A percentile compares a stretch with the other conserved stretches of the same genome.
phyloP scores from a whole-genome alignment of 441 rosid species.

The Breynia disticha region DNA sequence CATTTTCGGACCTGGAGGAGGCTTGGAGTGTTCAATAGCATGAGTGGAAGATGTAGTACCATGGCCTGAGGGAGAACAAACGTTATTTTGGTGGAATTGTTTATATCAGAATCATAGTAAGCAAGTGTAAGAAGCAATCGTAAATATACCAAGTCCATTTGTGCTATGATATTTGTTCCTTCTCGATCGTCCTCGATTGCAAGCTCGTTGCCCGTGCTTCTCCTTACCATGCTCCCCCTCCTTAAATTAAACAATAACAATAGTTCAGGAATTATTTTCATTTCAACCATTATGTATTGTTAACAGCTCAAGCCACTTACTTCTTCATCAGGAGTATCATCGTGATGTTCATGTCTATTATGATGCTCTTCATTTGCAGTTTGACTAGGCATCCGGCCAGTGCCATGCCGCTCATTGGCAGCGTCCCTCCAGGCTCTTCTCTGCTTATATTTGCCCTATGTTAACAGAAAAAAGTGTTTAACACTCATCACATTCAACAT shows the following conservation, averaged over 20 bases:
- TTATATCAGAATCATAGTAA: too few species aligned
- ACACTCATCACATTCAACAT: not conserved
- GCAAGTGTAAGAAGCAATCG: too few species aligned
- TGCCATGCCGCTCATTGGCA: slow-evolving; percentile 43
- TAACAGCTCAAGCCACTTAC: slow-evolving; percentile 21
- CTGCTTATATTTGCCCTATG: slow-evolving; percentile 48
- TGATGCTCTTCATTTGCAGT: slow-evolving; percentile 42
- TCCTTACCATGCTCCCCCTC: slow-evolving; percentile 46
- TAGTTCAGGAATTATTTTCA: not conserved
- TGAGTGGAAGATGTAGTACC: slow-evolving; percentile 42
- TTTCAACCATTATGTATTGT: not conserved
- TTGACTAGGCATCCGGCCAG: slow-evolving; percentile 31
- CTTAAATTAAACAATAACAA: slow-evolving; percentile 20
- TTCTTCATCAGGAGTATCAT: slow-evolving; percentile 53
- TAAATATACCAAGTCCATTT: slow-evolving; percentile 30
- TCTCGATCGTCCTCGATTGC: slow-evolving; percentile 43
- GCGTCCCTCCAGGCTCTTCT: slow-evolving; percentile 49
- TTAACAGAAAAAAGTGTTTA: slow-evolving; percentile 12
- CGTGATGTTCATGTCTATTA: slow-evolving; percentile 40
- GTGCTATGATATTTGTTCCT: slow-evolving; percentile 39
- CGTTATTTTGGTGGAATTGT: not conserved
- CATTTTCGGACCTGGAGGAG: slow-evolving; percentile 95
- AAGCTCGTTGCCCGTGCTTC: slow-evolving; percentile 47
- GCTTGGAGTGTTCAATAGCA: slow-evolving; percentile 48
- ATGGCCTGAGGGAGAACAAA: slow-evolving; percentile 41